Base-by-base conservation (phyloP, 176 grass and related monocot genomes). In the Phragmites australis region DNA sequence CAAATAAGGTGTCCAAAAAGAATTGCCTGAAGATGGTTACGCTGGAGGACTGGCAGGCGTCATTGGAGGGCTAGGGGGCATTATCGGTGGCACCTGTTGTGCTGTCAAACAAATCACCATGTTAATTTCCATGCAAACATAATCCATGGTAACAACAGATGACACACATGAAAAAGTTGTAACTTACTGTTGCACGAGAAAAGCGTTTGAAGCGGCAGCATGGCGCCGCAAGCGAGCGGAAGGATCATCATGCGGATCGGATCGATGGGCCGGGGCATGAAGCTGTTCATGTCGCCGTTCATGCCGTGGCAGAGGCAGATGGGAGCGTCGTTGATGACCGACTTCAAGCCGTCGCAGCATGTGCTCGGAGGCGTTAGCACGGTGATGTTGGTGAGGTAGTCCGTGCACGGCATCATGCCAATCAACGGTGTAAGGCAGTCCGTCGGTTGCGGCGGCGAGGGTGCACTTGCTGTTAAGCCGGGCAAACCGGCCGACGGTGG, bases 241-340 rank as follows among this genome's bases (percentile, higher is more conserved):
- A 85, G 54, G 31, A 70, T 21, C 1, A 78, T 6, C 83, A 85
- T 85, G 2, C 66, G 74, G 65, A 78, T 7, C 0, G 74, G 65
- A 4, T 82, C 65, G 19, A 87, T 68, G 31, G 44, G 79, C 9
- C 3, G 18, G 53, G 53, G 63, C 79, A 87, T 23, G 29, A 82
- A 17, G 31, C 29, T 22, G 64, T 73, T 77, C 50, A 82, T 51
- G 72, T 63, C 65, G 45, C 85, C 85, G 64, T 70, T 87, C 7
- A 87, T 12, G 44, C 72, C 79, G 53, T 87, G 79, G 65, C 85
- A 87, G 34, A 87, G 72, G 32, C 85, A 87, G 51, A 87, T 68
- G 32, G 85, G 79, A 5, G 65, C 79, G 8, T 26, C 30, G 26
- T 3, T 32, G 32, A 87, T 51, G 44, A 87, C 34, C 15, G 45